Evolutionary conservation across 495 filamentous ascomycete species (phyloP).

Genomic region (Elaphomyces granulatus): DNA sequence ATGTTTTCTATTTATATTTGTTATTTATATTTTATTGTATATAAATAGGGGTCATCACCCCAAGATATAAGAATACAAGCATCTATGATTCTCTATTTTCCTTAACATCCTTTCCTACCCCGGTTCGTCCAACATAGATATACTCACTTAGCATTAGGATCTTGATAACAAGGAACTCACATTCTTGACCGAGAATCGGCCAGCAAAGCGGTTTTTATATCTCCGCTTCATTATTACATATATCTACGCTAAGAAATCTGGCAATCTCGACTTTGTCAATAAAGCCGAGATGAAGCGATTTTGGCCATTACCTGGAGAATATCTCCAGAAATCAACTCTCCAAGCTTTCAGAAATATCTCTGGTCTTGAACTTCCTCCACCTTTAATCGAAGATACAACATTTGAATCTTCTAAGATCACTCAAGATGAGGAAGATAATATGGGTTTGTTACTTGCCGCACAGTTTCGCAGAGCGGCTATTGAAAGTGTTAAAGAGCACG

Average conservation of each 20-base stretch:
- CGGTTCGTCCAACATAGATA: too few species aligned
- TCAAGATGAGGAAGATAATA: too few species aligned
- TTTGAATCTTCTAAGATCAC: too few species aligned
- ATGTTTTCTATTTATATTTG: not conserved
- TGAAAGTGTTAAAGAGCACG: too few species aligned
- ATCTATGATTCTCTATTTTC: too few species aligned
- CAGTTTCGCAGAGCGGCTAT: too few species aligned
- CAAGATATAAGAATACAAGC: too few species aligned
- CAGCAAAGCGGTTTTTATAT: constrained; percentile 9
- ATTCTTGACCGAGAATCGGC: constrained; percentile 8
- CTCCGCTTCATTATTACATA: constrained; percentile 11
- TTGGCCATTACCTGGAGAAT: constrained; percentile 9
- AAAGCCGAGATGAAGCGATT: constrained; percentile 5
- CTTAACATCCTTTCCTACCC: too few species aligned
- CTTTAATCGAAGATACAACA: not conserved
- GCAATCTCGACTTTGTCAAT: not conserved
- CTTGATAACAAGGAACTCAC: constrained; percentile 5
- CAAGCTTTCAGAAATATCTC: constrained; percentile 8
- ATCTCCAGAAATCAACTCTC: constrained; percentile 9
- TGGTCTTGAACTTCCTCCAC: constrained; percentile 7
- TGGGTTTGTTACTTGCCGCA: too few species aligned
- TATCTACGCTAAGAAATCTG: constrained; percentile 2
- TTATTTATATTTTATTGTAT: not conserved
- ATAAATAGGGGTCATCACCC: too few species aligned
- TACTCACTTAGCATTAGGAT: constrained; percentile 5